Base-by-base conservation (phyloP, 495 filamentous ascomycete species). In the Hypoxylon fuscum region DNA sequence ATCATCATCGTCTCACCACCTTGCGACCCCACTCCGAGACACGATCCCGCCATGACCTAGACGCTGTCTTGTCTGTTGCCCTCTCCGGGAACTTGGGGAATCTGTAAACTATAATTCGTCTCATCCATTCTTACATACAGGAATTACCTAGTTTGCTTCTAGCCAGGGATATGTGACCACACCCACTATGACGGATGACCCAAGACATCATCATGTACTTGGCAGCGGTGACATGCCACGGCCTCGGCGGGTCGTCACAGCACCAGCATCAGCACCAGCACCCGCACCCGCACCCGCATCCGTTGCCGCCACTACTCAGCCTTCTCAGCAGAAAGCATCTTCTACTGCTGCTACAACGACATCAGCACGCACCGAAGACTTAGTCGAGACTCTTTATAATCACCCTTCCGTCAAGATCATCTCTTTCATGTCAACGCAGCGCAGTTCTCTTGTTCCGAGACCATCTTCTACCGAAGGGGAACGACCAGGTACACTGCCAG, bases 321-420 rank as follows among this genome's bases (percentile, higher is more conserved):
- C 49, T 34, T 63, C 74, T 37, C 59, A 55, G 23, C 48, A n/a
- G n/a, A n/a, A n/a, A n/a, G 17, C 37, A 18, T 3, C 55, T 15
- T 61, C 22, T 38, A 63, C 53, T 29, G n/a, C 41, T 15, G 2
- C 55, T 15, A 58, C 22, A 38, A 63, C 53, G 23, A 62, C 7
- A 48, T 42, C 72, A 21, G 59, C 75, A 5, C 68, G 50, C 14
- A 51, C 74, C 29, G 55, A 65, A 43, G 64, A 72, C 21, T 25
- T 83, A 4, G 84, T 91, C 50, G 89, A 92, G 64, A 87, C 87
- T 17, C 80, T 95, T 22, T 95, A 86, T 68, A 85, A 78, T 59
- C 85, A 89, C 58, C 84, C 87, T 4, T 85, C 80, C 5, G 85
- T 83, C 27, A 84, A 84, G 60, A 88, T 91, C 62, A 81, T 89